Percentiles rank a stretch among this genome's conserved stretches.
Evolutionary conservation across 2,329 filamentous ascomycete species (phyloP).

Genomic region (Verticillium longisporum): DNA sequence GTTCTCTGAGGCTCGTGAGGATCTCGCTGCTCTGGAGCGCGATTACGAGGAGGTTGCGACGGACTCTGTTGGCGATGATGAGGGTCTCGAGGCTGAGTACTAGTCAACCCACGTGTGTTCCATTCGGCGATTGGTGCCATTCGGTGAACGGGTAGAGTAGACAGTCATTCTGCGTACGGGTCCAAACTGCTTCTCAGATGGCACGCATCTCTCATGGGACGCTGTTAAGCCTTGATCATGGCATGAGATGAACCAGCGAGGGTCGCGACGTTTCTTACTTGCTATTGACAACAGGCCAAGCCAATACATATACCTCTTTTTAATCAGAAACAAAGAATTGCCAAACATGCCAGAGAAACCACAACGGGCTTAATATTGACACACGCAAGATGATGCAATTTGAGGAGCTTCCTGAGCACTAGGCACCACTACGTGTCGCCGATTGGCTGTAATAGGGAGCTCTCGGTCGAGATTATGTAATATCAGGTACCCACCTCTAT

Average conservation of each 20-base stretch:
- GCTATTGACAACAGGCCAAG: not conserved
- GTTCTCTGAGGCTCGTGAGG: constrained; percentile 98
- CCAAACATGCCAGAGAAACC: no score
- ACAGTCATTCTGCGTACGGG: not conserved
- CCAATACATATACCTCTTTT: not conserved
- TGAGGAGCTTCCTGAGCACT: not conserved
- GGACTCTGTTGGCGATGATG: constrained; percentile 84
- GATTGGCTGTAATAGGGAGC: no score
- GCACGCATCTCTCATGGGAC: not conserved
- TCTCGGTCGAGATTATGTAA: not conserved
- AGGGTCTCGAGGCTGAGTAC: constrained; percentile 85
- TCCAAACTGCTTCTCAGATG: not conserved
- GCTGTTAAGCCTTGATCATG: not conserved
- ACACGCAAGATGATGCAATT: not conserved
- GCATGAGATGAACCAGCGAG: not conserved
- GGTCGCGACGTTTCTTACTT: not conserved
- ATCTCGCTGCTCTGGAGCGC: constrained; percentile 93
- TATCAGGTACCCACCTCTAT: not conserved
- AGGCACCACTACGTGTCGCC: not conserved
- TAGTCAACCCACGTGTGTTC: constrained; percentile 36
- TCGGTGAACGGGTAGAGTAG: not conserved
- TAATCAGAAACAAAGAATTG: not conserved
- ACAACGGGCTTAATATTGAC: no score
- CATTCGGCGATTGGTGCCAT: not conserved
- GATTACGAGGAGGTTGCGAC: constrained; percentile 98